These are phyloP conservation scores for Citrus glauca DNA, from an alignment of 345 rosid genomes.

Conservation along the genomic window DNA sequence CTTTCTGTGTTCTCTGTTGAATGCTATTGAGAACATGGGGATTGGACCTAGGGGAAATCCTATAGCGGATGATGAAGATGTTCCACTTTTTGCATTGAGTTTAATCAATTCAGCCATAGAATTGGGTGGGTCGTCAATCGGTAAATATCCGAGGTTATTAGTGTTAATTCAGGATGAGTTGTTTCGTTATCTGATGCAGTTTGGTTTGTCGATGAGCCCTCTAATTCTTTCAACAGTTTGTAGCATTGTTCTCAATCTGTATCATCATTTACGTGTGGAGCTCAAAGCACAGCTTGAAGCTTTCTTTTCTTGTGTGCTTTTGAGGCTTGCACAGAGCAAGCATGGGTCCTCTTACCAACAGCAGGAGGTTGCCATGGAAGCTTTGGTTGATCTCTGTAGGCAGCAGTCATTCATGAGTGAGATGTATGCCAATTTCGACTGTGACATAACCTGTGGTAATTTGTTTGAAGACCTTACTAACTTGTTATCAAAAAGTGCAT, in stretches of 20 bases:
- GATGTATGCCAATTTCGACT: conserved; percentile 71
- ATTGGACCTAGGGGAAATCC: conserved; percentile 54
- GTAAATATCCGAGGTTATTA: conserved; percentile 52
- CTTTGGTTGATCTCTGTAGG: conserved; percentile 70
- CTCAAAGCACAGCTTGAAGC: conserved; percentile 73
- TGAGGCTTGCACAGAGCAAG: conserved; percentile 62
- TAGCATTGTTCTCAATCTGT: conserved; percentile 69
- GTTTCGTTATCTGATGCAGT: conserved; percentile 67
- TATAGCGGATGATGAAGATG: conserved; percentile 73
- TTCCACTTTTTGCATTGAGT: conserved; percentile 73
- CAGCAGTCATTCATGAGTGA: conserved; percentile 62
- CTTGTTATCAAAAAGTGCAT: conserved; percentile 63
- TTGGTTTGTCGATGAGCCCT: conserved; percentile 78
- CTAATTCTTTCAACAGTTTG: conserved; percentile 75
- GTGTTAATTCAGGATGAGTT: conserved; percentile 62
- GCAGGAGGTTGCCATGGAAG: conserved; percentile 85
- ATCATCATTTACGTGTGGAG: conserved; percentile 56
- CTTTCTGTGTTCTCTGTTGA: conserved; percentile 64
- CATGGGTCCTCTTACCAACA: conserved; percentile 73
- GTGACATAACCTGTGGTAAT: conserved; percentile 66
- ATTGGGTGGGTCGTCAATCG: conserved; percentile 53
- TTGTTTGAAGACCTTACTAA: conserved; percentile 66
- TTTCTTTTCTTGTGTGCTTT: conserved; percentile 67
- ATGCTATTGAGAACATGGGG: conserved; percentile 48
- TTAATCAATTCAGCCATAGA: conserved; percentile 70